Conservation (phyloP, 2,329 filamentous ascomycete genomes). For the Bipolaris victoriae region DNA sequence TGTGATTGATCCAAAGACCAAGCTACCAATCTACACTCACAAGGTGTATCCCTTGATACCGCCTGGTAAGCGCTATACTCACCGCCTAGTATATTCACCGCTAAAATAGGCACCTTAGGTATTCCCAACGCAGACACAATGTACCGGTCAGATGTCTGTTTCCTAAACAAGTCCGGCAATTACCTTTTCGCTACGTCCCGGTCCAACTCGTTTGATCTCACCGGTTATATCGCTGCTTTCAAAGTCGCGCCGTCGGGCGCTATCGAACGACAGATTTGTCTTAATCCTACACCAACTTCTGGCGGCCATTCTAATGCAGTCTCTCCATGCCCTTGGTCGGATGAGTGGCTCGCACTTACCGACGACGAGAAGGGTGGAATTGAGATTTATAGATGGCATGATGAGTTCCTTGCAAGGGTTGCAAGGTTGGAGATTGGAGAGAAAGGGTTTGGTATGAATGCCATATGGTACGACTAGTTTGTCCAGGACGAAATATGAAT, state of each 20-base stretch:
- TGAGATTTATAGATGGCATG: slow-evolving; percentile 86
- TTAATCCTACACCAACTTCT: slow-evolving; percentile 84
- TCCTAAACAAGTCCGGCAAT: slow-evolving; percentile 69
- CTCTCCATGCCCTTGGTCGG: slow-evolving; percentile 80
- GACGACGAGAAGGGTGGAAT: slow-evolving; percentile 88
- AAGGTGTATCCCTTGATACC: slow-evolving; percentile 80
- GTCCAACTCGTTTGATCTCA: slow-evolving; percentile 74
- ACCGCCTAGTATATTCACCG: background rate
- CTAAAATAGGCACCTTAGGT: slow-evolving; percentile 24
- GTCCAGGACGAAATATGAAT: background rate
- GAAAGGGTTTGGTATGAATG: slow-evolving; percentile 94
- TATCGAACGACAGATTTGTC: slow-evolving; percentile 77
- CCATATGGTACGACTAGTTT: slow-evolving; percentile 84
- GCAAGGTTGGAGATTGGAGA: slow-evolving; percentile 79
- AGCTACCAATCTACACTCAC: slow-evolving; percentile 78
- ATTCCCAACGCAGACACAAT: slow-evolving; percentile 61
- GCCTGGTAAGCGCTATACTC: slow-evolving; percentile 63
- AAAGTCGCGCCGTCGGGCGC: slow-evolving; percentile 70
- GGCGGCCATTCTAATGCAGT: slow-evolving; percentile 90
- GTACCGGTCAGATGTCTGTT: slow-evolving; percentile 87
- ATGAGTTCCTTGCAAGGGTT: slow-evolving; percentile 79
- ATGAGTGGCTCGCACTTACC: slow-evolving; percentile 88
- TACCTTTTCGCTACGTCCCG: slow-evolving; percentile 88
- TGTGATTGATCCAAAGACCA: slow-evolving; percentile 74
- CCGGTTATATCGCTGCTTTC: slow-evolving; percentile 84